Percentiles rank a stretch among this genome's conserved stretches.
phyloP scores from a whole-genome alignment of 257 asterid genomes.

The Solanum rostratum region DNA sequence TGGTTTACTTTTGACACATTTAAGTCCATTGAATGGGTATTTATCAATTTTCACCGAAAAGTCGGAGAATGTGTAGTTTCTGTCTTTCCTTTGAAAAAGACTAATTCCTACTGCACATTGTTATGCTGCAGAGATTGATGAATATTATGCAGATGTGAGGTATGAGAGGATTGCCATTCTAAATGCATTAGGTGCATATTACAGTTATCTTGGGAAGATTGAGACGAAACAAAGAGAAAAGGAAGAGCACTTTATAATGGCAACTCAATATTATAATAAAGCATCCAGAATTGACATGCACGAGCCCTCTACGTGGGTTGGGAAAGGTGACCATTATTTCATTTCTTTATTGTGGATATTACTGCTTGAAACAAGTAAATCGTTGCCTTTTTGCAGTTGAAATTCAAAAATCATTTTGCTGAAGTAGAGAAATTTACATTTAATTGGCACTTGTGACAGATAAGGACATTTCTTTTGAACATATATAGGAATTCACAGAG shows the following conservation, averaged over 20 bases:
- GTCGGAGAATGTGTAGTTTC: not conserved
- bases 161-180: conserved; percentile 95
- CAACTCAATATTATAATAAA: conserved; percentile 91
- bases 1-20: not conserved
- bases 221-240: conserved; percentile 85
- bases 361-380: not conserved
- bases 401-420: not conserved
- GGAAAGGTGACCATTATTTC: conserved; percentile 55
- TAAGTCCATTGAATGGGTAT: not conserved
- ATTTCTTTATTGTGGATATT: not conserved
- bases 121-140: conserved; percentile 82
- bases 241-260: conserved; percentile 86
- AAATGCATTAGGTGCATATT: conserved; percentile 96
- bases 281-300: conserved; percentile 98
- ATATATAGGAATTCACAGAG: not conserved
- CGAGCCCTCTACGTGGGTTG: conserved; percentile 98
- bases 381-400: not conserved
- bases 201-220: conserved; percentile 82
- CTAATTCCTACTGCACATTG: conserved; percentile 1
- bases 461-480: not conserved
- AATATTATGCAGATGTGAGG: conserved; percentile 91
- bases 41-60: not conserved
- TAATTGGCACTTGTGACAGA: not conserved
- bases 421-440: not conserved
- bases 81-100: not conserved